Evolutionary conservation across 148 eudicot genomes (phyloP).

Genomic region (Dysphania ambrosioides): DNA sequence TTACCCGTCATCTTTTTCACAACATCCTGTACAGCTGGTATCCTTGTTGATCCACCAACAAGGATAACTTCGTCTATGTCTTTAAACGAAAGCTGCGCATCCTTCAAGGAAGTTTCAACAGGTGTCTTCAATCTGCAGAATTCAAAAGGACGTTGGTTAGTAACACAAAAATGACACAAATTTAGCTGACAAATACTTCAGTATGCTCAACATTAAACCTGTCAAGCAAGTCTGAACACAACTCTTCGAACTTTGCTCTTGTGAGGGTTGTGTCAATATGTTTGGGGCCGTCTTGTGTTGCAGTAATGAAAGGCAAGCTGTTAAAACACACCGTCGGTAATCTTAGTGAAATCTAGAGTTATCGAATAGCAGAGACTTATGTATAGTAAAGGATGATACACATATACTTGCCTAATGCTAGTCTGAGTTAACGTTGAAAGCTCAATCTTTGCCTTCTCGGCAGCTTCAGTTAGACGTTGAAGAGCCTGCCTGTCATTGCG

Average conservation of each 20-base stretch:
- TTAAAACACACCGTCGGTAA: background rate
- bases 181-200: background rate
- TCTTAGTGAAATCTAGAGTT: slow-evolving; percentile 2
- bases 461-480: slow-evolving; percentile 66
- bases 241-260: slow-evolving; percentile 78
- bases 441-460: slow-evolving; percentile 76
- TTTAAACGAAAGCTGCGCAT: slow-evolving; percentile 53
- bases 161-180: background rate
- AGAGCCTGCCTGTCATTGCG: slow-evolving; percentile 68
- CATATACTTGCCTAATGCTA: slow-evolving; percentile 43
- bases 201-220: slow-evolving; percentile 38
- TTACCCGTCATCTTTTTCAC: slow-evolving; percentile 58
- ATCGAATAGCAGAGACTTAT: background rate
- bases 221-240: slow-evolving; percentile 86
- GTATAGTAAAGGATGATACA: background rate
- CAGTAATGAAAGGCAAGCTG: slow-evolving; percentile 86
- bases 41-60: slow-evolving; percentile 75
- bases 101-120: slow-evolving; percentile 53
- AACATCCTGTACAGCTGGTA: slow-evolving; percentile 64
- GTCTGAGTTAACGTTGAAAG: slow-evolving; percentile 68
- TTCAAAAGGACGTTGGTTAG: slow-evolving; percentile 1
- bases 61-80: slow-evolving; percentile 74
- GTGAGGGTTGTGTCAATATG: slow-evolving; percentile 89
- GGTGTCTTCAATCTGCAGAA: slow-evolving; percentile 52
- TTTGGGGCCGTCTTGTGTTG: slow-evolving; percentile 90